Base-by-base conservation (phyloP, 2,329 filamentous ascomycete genomes). In the Diaporthe sp. region DNA sequence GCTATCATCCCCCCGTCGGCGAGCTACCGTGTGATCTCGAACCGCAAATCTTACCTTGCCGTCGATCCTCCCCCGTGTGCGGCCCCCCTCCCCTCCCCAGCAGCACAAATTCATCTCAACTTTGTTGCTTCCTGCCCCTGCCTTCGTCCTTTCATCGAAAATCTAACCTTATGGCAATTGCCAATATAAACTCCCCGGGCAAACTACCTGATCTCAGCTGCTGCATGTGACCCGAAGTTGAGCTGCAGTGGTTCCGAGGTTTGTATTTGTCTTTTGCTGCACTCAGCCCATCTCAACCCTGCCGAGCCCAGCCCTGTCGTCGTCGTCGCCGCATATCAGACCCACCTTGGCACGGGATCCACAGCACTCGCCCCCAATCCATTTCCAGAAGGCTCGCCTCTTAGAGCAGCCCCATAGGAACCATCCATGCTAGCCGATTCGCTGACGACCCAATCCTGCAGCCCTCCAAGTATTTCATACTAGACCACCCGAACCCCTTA, bases 401-500 rank as follows among this genome's bases (percentile, higher is more conserved):
- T 69, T 12, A 17, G 57, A 72, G 57, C 57, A 50, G 67, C 72
- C 67, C 74, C 74, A 72, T 69, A 57, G 30, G 19, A 54, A 47
- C 72, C 50, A 66, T 71, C 66, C 61, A 74, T 30, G 67, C 45
- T 60, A 74, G 74, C 30, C 72, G 67, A 57, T 60, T 72, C 70
- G 74, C 74, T 74, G 72, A 76, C 74, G 72, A 68, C 55, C 38
- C 17, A 55, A 50, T 69, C 64, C 60, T 68, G 72, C 72, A 72
- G 68, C 40, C 60, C 47, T 64, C 61, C 58, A 38, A 45, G 42
- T 64, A 72, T 64, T 61, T 72, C 70, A 74, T 74, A 74, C 71
- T 76, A 74, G 64, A 64, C 69, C 71, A 72, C 58, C 68, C 54
- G 55, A 64, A 67, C 54, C 75, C 75, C 75, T 73, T 74, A 74